phyloP scores from a whole-genome alignment of 139 green algal genomes.

The Micromonas pusilla region DNA sequence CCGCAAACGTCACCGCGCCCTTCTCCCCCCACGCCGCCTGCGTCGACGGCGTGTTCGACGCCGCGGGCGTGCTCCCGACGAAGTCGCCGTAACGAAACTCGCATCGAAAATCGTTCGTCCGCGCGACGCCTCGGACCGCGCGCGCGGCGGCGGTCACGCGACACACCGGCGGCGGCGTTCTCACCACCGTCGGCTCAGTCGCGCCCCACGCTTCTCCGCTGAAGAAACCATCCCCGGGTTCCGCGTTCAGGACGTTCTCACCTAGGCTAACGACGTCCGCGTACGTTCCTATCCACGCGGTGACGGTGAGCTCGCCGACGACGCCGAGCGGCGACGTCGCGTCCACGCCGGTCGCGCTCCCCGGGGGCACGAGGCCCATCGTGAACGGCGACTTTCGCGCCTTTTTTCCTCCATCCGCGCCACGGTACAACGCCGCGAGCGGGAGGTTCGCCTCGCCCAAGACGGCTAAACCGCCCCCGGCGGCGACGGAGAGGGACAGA shows the following conservation, averaged over 20 bases:
- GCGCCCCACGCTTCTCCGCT: too few relatives aligned
- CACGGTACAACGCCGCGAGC: background rate
- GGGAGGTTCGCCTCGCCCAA: slow-evolving; percentile 3
- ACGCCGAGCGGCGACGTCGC: too few relatives aligned
- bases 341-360: too few relatives aligned
- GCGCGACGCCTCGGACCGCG: background rate
- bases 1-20: background rate
- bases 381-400: background rate
- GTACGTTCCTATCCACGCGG: slow-evolving; percentile 9
- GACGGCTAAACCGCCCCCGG: background rate
- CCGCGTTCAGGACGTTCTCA: background rate
- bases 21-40: background rate
- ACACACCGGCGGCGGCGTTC: background rate
- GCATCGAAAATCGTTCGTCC: too few relatives aligned
- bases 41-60: background rate
- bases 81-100: background rate
- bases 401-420: background rate
- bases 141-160: background rate
- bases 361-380: too few relatives aligned
- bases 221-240: background rate
- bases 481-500: background rate
- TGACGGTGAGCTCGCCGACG: background rate
- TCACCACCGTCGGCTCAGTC: background rate
- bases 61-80: background rate
- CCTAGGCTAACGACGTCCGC: background rate